Evolutionary conservation across 164 flowering plant genomes (phyloP).

Genomic region (Malania oleifera): DNA sequence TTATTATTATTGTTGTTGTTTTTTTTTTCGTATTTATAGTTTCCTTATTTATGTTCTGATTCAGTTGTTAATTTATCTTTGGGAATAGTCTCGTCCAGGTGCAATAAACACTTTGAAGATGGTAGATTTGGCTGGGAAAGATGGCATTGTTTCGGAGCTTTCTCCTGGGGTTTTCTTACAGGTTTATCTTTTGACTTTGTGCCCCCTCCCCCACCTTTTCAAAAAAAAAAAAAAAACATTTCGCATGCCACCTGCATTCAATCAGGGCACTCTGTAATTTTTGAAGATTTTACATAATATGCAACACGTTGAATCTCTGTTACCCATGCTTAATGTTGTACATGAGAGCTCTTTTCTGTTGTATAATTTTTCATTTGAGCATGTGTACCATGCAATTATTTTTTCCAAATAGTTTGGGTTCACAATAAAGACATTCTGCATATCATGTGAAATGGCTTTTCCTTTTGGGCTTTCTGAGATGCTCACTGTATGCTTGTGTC

Average conservation of each 20-base stretch:
- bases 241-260: neutral
- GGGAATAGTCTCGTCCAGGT: slow-evolving; percentile 74
- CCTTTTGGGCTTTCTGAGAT: too few relatives aligned
- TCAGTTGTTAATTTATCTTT: slow-evolving; percentile 17
- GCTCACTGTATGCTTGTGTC: too few relatives aligned
- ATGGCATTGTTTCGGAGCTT: slow-evolving; percentile 65
- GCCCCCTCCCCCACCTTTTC: neutral
- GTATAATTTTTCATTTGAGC: neutral
- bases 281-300: neutral
- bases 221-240: neutral
- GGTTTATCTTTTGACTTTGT: slow-evolving; percentile 53
- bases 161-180: slow-evolving; percentile 95
- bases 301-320: too few relatives aligned
- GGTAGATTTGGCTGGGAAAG: slow-evolving; percentile 78
- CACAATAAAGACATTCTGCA: too few relatives aligned
- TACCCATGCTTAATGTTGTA: neutral
- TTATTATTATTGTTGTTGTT: too few relatives aligned
- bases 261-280: neutral
- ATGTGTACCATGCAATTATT: neutral
- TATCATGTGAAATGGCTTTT: too few relatives aligned
- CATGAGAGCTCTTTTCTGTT: neutral
- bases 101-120: slow-evolving; percentile 48
- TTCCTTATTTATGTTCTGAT: slow-evolving; percentile 1
- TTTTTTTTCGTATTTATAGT: neutral
- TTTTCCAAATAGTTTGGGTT: too few relatives aligned